Evolutionary conservation across 2,329 filamentous ascomycete genomes (phyloP), one percentile per base, ranked within the genome.

Genomic region (Calonectria honghensis): DNA sequence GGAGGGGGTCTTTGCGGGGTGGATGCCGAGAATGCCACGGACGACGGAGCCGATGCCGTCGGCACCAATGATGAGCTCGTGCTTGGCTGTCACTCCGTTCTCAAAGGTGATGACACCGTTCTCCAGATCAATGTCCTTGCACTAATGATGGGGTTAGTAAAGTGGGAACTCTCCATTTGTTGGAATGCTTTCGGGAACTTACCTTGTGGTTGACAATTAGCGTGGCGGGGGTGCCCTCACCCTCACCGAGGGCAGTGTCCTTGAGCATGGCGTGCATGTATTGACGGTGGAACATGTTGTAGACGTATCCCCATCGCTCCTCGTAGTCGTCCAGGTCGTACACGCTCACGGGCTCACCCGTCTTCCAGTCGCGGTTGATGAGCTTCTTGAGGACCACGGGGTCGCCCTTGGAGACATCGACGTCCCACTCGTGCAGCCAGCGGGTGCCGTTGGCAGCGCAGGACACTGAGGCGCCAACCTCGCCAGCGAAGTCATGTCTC

Each of bases 361-460:
- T 94, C 81, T 90, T 89, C 93, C 93, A 94, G 83, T 94, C 92
- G 4, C 91, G 89, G 81, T 92, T 93, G 85, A 94, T 94, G 68
- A 94, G 87, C 79, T 92, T 92, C 83, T 88, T 88, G 64, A 94
- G 84, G 1, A 94, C 85, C 2, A 94, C 93, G 0, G 92, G 92
- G 72, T 93, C 90, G 11, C 92, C 93, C 79, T 91, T 91, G 18
- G 85, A 85, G 1, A 94, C 86, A 78, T 94, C 91, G 1, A 94
- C 91, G 0, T 86, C 86, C 93, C 93, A 94, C 81, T 93, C 91
- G 75, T 93, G 89, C 10, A 94, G 85, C 92, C 92, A 94, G 61
- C 91, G 88, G 1, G 92, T 93, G 10, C 93, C 93, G 78, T 94
- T 94, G 13, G 93, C 92, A 1, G 93, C 93, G 78, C 92, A 94